Base-by-base conservation (phyloP, 1,284 basidiomycete genomes). In the Leucocoprinus gongylophorus region DNA sequence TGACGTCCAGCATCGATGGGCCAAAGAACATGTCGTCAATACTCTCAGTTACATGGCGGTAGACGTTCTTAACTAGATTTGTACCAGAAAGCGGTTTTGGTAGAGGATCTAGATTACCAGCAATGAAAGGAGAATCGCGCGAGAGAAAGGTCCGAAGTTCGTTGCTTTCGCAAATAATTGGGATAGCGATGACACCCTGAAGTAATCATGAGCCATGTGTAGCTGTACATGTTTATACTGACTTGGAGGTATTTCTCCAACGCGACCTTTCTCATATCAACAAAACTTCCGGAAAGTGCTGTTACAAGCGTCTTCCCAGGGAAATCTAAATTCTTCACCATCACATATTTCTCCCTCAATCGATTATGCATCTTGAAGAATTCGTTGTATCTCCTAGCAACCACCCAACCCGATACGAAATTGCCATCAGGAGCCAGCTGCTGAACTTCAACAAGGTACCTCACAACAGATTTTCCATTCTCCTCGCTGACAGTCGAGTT, bases 1-100 rank as follows among this genome's bases (percentile, higher is more conserved):
- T 91, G 50, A 95, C 82, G 63, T 97, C 94, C 40, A 97, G 71
- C 91, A 97, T 95, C 0, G 91, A 93, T 0, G 91, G 91, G 0
- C 89, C 90, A 55, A 91, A 90, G 66, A 93, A 84, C 76, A 93
- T 91, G 64, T 95, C 93, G 66, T 97, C 94, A 58, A 97, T 86
- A 63, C 91, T 92, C 57, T 89, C 88, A 5, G 93, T 83, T 47
- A 97, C 85, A 28, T 92, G 89, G 48, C 88, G 81, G 66, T 95
- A 94, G 57, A 97, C 76, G 17, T 84, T 84, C 56, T 85, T 84
- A 52, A 97, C 88, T 43, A 95, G 73, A 53, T 79, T 80, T 43
- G 85, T 80, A 9, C 89, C 83, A 1, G 83, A 80, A 57, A 85
- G 83, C 0, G 75, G 64, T 2, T 70, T 62, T 10, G 70, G 58